Evolutionary conservation across 2,329 filamentous ascomycete species (phyloP), one percentile per base, ranked within the genome.

Genomic region (Pseudocercospora fuligena): DNA sequence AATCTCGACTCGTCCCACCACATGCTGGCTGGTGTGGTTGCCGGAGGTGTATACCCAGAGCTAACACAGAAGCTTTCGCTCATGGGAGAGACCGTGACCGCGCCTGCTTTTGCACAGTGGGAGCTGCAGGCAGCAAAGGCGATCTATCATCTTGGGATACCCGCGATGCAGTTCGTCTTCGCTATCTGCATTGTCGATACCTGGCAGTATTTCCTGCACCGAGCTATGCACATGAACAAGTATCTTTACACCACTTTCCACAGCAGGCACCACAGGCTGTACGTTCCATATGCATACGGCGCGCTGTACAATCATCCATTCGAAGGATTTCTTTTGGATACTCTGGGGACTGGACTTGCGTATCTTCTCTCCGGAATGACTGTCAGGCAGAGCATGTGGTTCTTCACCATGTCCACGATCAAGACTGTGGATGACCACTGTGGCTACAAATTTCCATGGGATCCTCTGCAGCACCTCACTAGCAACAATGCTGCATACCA

Each of bases 361-460:
- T 98, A 96, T 82, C 89, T 97, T 75, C 76, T 91, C 12, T 88
- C 92, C 0, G 86, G 90, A 67, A 91, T 98, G 91, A 93, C 89
- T n/a, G 85, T 90, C 58, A 89, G 94, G 62, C 92, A 97, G 79
- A 91, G 90, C 73, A 94, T 97, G 83, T 87, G 88, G 80, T 97
- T 97, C 84, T 98, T 97, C 80, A 90, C 90, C 60, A 87, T 89
- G 78, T 94, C 92, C 33, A 96, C 92, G 7, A 89, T 97, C 84
- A 99, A 99, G 85, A 98, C 95, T 0, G 93, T 98, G 27, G 94
- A 97, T 76, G 95, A 99, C 77, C 95, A 99, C 82, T 97, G 94
- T 80, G 95, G 95, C 70, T 99, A 98, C 77, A 86, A 89, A n/a
- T 90, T 99, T 68, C 95, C 95, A 1, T 98, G 91, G 88, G 95